Conservation (phyloP, 768 basidiomycete species). For the Rhodotorula kratochvilovae region DNA sequence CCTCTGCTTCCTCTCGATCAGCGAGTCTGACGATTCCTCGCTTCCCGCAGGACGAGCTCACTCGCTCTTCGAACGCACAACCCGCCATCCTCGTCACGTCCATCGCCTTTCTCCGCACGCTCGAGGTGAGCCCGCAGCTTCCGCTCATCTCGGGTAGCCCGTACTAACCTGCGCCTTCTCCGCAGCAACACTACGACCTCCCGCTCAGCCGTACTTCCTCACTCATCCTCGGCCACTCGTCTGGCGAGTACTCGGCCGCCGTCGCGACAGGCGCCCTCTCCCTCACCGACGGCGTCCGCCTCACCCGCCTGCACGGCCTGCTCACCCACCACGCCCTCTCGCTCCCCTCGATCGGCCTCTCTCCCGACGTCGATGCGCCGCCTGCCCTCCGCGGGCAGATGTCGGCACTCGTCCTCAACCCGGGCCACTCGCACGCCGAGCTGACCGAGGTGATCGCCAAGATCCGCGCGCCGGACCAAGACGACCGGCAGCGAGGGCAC, state of each 20-base stretch:
- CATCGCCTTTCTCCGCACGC: constrained; percentile 40
- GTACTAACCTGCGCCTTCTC: neutral
- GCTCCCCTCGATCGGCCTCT: constrained; percentile 39
- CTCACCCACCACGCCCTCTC: constrained; percentile 40
- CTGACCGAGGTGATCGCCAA: constrained; percentile 31
- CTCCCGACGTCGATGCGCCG: constrained; percentile 34
- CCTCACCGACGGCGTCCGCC: constrained; percentile 40
- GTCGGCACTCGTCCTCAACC: constrained; percentile 43
- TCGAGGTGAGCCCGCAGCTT: constrained; percentile 33
- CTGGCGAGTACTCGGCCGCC: constrained; percentile 43
- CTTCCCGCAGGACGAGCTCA: constrained; percentile 38
- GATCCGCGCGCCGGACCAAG: constrained; percentile 11
- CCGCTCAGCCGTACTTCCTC: constrained; percentile 19
- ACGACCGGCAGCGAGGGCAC: constrained; percentile 29
- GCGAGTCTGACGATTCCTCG: neutral
- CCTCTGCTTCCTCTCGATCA: neutral
- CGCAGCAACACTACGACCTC: neutral
- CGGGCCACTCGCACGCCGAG: constrained; percentile 37
- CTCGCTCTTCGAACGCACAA: constrained; percentile 42
- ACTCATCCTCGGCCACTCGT: constrained; percentile 42
- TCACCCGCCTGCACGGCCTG: constrained; percentile 44
- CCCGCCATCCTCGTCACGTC: constrained; percentile 44
- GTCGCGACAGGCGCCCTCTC: constrained; percentile 42
- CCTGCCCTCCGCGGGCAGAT: constrained; percentile 40
- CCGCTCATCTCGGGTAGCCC: too few species aligned